Evolutionary conservation across 768 basidiomycete species (phyloP).

Genomic region (Wakefieldia striispora): DNA sequence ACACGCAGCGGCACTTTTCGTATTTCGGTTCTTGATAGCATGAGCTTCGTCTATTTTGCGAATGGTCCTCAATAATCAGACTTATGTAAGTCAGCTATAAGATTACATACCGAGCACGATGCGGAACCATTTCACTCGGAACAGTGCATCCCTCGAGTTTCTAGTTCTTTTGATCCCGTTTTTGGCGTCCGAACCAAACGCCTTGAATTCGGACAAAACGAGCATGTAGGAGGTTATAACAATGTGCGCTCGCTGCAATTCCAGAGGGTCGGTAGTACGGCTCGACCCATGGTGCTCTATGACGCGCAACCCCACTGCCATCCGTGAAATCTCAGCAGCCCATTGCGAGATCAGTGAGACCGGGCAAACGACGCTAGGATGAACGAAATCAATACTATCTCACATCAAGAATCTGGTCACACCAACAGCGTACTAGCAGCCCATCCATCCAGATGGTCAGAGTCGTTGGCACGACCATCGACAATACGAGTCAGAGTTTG

Average conservation of each 20-base stretch:
- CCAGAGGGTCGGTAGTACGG: constrained; percentile 63
- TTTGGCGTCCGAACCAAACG: constrained; percentile 48
- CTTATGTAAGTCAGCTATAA: background rate
- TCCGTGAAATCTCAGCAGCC: constrained; percentile 79
- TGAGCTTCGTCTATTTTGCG: constrained; percentile 79
- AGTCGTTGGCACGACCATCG: constrained; percentile 71
- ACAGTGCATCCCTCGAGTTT: constrained; percentile 64
- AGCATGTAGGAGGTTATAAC: constrained; percentile 88
- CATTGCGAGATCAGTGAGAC: constrained; percentile 88
- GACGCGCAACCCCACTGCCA: constrained; percentile 64
- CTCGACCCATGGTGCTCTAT: constrained; percentile 79
- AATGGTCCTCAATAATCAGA: background rate
- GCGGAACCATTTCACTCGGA: constrained; percentile 77
- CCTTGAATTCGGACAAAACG: constrained; percentile 73
- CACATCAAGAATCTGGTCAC: background rate
- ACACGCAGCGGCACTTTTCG: constrained; percentile 76
- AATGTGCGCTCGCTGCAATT: constrained; percentile 57
- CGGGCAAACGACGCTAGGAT: constrained; percentile 77
- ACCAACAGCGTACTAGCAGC: constrained; percentile 68
- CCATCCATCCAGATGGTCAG: constrained; percentile 72
- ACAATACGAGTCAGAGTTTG: constrained; percentile 87
- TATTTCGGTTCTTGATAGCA: constrained; percentile 85
- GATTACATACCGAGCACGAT: constrained; percentile 70
- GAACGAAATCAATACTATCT: background rate
- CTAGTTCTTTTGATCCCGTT: constrained; percentile 50